Percentiles rank a stretch among this genome's conserved stretches.
Conservation (phyloP, 2,329 filamentous ascomycete genomes). For the Ramularia endophylla region DNA sequence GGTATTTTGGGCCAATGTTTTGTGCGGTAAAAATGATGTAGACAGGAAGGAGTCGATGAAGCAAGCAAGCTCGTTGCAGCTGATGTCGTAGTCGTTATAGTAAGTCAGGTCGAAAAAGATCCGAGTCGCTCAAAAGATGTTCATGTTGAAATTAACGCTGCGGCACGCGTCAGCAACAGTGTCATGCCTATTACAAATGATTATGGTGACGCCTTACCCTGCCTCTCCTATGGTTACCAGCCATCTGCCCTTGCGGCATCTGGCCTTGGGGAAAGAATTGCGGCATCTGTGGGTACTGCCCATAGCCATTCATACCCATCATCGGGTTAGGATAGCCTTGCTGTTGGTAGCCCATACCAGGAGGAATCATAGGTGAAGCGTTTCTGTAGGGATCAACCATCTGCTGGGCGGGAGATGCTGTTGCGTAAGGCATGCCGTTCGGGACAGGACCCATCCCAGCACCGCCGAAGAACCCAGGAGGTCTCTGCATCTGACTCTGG, state of each 20-base stretch:
- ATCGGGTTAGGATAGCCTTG: conserved; percentile 22
- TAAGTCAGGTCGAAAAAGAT: no score
- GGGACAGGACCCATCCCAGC: conserved; percentile 15
- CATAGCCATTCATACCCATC: conserved; percentile 26
- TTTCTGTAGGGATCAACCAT: conserved; percentile 38
- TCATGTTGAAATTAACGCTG: background rate
- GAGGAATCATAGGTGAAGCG: conserved; percentile 36
- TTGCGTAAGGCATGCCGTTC: conserved; percentile 22
- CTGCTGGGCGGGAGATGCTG: conserved; percentile 23
- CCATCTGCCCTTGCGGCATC: conserved; percentile 16
- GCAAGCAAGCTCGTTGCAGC: no score
- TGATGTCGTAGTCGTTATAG: no score
- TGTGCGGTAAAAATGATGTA: no score
- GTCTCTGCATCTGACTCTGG: conserved; percentile 28
- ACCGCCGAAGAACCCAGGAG: conserved; percentile 28
- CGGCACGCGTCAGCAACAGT: background rate
- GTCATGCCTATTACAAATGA: background rate
- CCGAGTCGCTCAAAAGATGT: no score
- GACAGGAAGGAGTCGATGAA: no score
- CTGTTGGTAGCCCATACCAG: conserved; percentile 30
- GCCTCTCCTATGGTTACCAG: conserved; percentile 16
- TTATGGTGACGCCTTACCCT: conserved; percentile 11
- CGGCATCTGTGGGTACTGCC: conserved; percentile 22
- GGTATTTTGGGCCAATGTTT: no score
- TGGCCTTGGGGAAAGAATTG: conserved; percentile 19